Percentiles rank a stretch among this genome's conserved stretches.
Conservation (phyloP, 1,284 basidiomycete species). For the Ceratobasidium sp. region DNA sequence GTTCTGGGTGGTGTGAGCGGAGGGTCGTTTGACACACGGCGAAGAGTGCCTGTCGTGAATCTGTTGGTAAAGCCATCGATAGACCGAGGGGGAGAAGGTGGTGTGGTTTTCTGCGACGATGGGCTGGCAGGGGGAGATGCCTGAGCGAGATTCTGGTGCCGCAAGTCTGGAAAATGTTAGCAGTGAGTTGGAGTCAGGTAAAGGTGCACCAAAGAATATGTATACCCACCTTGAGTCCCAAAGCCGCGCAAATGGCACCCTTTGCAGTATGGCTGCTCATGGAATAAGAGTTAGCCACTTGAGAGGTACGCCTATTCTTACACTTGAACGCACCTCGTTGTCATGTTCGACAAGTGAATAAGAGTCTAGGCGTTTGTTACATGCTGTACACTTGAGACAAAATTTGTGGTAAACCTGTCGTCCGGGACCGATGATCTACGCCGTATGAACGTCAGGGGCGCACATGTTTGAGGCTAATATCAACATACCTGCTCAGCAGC, state of each 20-base stretch:
- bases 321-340: constrained; percentile 66
- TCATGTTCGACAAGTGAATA: constrained; percentile 79
- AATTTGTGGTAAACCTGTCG: constrained; percentile 82
- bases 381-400: constrained; percentile 76
- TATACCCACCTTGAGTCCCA: constrained; percentile 61
- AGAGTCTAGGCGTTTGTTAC: constrained; percentile 80
- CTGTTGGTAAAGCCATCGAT: constrained; percentile 38
- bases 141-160: constrained; percentile 68
- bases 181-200: background rate
- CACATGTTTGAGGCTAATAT: constrained; percentile 29
- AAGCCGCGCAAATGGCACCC: constrained; percentile 78
- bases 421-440: constrained; percentile 42
- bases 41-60: constrained; percentile 46
- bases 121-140: constrained; percentile 61
- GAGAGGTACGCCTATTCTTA: constrained; percentile 32
- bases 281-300: constrained; percentile 20
- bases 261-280: constrained; percentile 75
- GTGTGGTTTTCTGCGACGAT: constrained; percentile 57
- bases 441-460: constrained; percentile 31
- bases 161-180: constrained; percentile 64
- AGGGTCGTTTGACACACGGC: constrained; percentile 45
- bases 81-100: constrained; percentile 48
- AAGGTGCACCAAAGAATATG: background rate
- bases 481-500: constrained; percentile 86
- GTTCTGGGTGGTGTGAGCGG: constrained; percentile 47